Base-by-base conservation (phyloP, 495 filamentous ascomycete genomes). In the Podospora bellae-mahoneyi region DNA sequence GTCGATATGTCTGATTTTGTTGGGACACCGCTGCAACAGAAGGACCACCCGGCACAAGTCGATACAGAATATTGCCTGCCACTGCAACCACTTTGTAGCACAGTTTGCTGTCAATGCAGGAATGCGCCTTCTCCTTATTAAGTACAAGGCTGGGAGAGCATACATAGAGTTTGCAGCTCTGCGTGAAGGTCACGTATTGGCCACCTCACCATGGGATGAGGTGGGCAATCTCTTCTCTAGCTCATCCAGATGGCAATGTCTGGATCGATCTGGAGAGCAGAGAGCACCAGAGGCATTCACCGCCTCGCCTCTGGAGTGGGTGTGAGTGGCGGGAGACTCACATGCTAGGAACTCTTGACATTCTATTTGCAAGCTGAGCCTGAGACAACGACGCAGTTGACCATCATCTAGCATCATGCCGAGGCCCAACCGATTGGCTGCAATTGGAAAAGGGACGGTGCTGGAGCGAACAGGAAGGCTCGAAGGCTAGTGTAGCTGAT, bases 341-440 rank as follows among this genome's bases (percentile, higher is more conserved):
- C 71, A 72, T 72, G 71, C 59, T 56, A 72, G 48, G 30, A 55
- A 23, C n/a, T 57, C 39, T 27, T 56, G 10, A 44, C 19, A 64
- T 32, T 19, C 16, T 32, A 5, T 60, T 34, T 53, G n/a, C 34
- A 64, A 71, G 69, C 66, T 71, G 66, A 71, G 13, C 53, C 32
- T 7, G 16, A 64, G 34, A 18, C 27, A 9, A 13, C 7, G 9
- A 48, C 39, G 39, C 39, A 48, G 39, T 48, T 10, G 39, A 48
- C 39, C 39, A 48, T 44, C 39, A 13, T 10, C 7, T 48, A 23
- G 59, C 60, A 59, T 68, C 66, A 66, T 69, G 16, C 70, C 70
- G 66, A 69, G 70, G 66, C 70, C 64, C 30, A 62, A 15, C 26
- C 56, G 55, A 65, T 72, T 72, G 66, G 70, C 30, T 55, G 23